These are phyloP conservation scores for Gautieria morchelliformis DNA, from an alignment of 768 basidiomycete species.

Conservation along the genomic window DNA sequence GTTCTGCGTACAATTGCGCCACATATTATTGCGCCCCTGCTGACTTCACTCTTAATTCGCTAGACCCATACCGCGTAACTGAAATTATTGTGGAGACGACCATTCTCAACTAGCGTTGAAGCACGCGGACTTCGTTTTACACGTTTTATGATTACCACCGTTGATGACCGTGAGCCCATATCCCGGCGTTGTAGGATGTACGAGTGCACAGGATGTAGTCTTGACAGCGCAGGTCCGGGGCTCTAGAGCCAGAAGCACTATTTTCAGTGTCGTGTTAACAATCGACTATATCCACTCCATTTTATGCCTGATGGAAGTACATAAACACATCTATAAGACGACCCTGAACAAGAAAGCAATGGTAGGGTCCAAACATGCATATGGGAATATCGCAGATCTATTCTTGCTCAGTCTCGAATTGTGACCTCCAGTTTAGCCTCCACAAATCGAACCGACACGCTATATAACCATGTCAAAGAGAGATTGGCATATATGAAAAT, in stretches of 20 bases:
- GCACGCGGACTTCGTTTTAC: no score
- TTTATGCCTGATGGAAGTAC: no score
- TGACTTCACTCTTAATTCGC: constrained; percentile 8
- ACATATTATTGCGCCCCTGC: not conserved
- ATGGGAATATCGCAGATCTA: not conserved
- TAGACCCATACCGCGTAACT: constrained; percentile 94
- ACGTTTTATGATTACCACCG: no score
- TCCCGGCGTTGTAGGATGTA: no score
- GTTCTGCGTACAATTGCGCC: not conserved
- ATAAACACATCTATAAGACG: not conserved
- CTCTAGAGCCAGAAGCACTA: no score
- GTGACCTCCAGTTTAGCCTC: constrained; percentile 38
- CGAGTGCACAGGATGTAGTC: no score
- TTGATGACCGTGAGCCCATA: no score
- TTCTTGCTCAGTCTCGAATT: constrained; percentile 24
- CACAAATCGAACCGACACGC: constrained; percentile 36
- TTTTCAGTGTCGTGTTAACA: no score
- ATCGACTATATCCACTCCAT: no score
- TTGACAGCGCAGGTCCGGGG: no score
- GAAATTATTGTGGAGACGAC: constrained; percentile 85
- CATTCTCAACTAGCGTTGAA: constrained; percentile 22
- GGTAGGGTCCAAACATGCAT: not conserved
- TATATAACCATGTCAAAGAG: constrained; percentile 12
- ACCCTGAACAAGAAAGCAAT: not conserved
- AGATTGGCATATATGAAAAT: not conserved